phyloP scores from a whole-genome alignment of 169 alveolate species.

The Plasmodium vinckei region DNA sequence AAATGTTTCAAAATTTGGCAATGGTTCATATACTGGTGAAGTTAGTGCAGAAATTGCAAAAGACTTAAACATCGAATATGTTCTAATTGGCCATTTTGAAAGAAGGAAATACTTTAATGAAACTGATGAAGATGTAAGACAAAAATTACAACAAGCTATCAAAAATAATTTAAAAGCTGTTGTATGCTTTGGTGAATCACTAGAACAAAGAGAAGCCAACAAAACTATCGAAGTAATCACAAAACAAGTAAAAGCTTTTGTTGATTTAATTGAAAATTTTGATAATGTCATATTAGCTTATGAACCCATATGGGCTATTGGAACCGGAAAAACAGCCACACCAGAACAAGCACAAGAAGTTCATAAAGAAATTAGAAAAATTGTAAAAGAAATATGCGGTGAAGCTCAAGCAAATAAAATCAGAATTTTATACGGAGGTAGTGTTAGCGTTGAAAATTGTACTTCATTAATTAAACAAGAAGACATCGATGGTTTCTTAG shows the following conservation, averaged over 20 bases:
- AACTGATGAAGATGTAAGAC: slow-evolving; percentile 95
- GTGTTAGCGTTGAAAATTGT: slow-evolving; percentile 96
- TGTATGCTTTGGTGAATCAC: slow-evolving; percentile 97
- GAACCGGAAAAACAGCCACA: slow-evolving; percentile 98
- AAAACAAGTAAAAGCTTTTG: slow-evolving; percentile 91
- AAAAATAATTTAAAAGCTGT: slow-evolving; percentile 90
- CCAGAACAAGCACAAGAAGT: slow-evolving; percentile 97
- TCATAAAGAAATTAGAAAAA: slow-evolving; percentile 88
- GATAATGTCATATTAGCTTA: slow-evolving; percentile 96
- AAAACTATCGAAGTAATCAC: slow-evolving; percentile 93
- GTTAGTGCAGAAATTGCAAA: slow-evolving; percentile 93
- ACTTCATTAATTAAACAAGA: slow-evolving; percentile 91
- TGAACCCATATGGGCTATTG: slow-evolving; percentile 99
- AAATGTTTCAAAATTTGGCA: slow-evolving; percentile 93
- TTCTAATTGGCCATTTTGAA: slow-evolving; percentile 98
- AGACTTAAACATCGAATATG: slow-evolving; percentile 95
- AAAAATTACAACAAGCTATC: slow-evolving; percentile 92
- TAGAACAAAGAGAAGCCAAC: slow-evolving; percentile 95
- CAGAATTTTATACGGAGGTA: slow-evolving; percentile 99
- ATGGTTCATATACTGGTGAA: slow-evolving; percentile 99
- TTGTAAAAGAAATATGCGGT: slow-evolving; percentile 74
- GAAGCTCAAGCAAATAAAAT: slow-evolving; percentile 90
- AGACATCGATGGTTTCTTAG: slow-evolving; percentile 99
- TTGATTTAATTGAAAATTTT: slow-evolving; percentile 90
- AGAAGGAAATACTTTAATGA: slow-evolving; percentile 96